Conservation (phyloP, 1,284 basidiomycete species). For the Fomes fomentarius region DNA sequence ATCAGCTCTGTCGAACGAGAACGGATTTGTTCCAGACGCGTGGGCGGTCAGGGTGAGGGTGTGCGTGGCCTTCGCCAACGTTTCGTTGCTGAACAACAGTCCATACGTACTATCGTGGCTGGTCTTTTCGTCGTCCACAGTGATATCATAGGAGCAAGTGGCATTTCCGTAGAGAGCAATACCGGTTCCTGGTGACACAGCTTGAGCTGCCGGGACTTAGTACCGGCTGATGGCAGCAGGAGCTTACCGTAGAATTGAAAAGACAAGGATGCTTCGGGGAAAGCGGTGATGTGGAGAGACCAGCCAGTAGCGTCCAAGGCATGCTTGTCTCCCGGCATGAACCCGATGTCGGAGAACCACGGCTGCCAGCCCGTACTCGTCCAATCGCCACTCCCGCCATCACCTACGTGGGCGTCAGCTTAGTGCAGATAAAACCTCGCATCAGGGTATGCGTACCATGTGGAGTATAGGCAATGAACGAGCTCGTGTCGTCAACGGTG, state of each 20-base stretch:
- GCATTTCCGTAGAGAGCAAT: neutral
- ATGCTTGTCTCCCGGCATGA: neutral
- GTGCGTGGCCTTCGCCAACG: neutral
- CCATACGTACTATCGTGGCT: neutral
- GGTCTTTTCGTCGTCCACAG: neutral
- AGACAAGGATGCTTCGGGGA: neutral
- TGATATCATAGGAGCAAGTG: neutral
- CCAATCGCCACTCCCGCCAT: conserved; percentile 24
- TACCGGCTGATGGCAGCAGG: no score
- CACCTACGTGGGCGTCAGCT: conserved; percentile 20
- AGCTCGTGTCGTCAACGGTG: conserved; percentile 30
- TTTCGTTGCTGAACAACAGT: neutral
- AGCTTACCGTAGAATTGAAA: neutral
- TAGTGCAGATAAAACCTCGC: no score
- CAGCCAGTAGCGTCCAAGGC: neutral
- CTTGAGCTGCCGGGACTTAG: no score
- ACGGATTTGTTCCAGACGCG: neutral
- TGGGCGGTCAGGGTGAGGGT: neutral
- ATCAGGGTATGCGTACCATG: conserved; percentile 26
- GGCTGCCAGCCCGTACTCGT: conserved; percentile 32
- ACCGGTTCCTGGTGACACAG: neutral
- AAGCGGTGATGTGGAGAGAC: neutral
- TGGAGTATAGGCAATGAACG: conserved; percentile 24
- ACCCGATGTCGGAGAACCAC: conserved; percentile 26
- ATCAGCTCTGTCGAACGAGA: neutral